These are phyloP conservation scores for Teratosphaeria nubilosa DNA, from an alignment of 2,329 filamentous ascomycete genomes.

Conservation along the genomic window DNA sequence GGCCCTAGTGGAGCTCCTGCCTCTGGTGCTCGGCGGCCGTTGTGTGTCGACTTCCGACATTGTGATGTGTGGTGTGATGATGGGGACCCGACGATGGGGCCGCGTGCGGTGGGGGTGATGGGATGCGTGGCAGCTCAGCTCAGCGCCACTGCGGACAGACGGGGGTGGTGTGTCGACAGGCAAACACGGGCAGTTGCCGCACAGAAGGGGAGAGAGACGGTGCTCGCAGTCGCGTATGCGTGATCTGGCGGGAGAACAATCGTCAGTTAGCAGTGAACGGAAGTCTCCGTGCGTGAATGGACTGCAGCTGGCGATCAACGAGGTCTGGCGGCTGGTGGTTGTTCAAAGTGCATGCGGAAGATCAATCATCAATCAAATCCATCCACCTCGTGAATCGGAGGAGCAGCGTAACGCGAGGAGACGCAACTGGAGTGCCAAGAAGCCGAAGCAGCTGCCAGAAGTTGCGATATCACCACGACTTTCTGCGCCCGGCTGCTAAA, in stretches of 20 bases:
- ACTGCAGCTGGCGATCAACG: neutral
- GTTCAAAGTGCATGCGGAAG: neutral
- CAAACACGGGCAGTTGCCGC: neutral
- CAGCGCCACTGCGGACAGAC: neutral
- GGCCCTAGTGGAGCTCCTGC: constrained; percentile 81
- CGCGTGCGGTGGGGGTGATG: neutral
- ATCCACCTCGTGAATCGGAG: neutral
- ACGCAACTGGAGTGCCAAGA: neutral
- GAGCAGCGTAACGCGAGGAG: neutral
- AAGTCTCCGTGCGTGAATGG: neutral
- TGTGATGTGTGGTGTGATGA: constrained; percentile 22
- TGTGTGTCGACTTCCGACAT: constrained; percentile 89
- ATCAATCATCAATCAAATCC: neutral
- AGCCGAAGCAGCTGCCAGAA: neutral
- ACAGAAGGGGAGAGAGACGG: neutral
- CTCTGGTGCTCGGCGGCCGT: constrained; percentile 70
- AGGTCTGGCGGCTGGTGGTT: neutral
- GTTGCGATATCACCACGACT: neutral
- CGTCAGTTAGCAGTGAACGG: neutral
- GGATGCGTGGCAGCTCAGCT: neutral
- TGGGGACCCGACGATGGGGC: constrained; percentile 5
- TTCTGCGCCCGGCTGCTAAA: neutral
- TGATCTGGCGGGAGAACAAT: neutral
- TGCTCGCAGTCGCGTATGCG: neutral
- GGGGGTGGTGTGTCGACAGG: neutral